phyloP scores from a whole-genome alignment of 2,329 filamentous ascomycete species.

The Microdochium bolleyi region DNA sequence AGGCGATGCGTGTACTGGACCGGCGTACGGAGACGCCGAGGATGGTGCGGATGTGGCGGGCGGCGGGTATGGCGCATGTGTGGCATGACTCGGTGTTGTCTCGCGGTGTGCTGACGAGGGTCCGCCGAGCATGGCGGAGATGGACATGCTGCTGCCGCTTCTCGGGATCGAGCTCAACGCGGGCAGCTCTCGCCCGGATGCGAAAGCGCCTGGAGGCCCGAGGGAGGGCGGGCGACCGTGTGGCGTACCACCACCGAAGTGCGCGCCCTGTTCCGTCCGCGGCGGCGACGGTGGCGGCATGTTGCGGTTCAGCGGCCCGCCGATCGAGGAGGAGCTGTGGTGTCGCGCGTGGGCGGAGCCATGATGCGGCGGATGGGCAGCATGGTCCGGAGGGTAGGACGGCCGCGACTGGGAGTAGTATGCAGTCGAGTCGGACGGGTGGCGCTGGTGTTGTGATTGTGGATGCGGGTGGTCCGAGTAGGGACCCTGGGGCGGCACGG shows the following conservation, averaged over 20 bases:
- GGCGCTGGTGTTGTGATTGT: slow-evolving; percentile 16
- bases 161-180: slow-evolving; percentile 30
- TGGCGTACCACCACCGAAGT: slow-evolving; percentile 17
- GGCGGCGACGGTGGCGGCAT: slow-evolving; percentile 20
- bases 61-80: slow-evolving; percentile 31
- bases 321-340: slow-evolving; percentile 21
- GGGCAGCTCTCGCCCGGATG: slow-evolving; percentile 20
- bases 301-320: slow-evolving; percentile 14
- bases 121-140: slow-evolving; percentile 49
- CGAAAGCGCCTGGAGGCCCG: slow-evolving; percentile 18
- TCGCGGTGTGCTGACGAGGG: slow-evolving; percentile 33
- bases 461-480: slow-evolving; percentile 4
- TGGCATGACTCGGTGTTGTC: slow-evolving; percentile 24
- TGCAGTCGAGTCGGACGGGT: slow-evolving; percentile 17
- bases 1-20: slow-evolving; percentile 46
- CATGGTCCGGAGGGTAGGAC: slow-evolving; percentile 10
- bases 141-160: slow-evolving; percentile 47
- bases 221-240: slow-evolving; percentile 17
- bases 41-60: slow-evolving; percentile 28
- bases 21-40: slow-evolving; percentile 36
- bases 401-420: slow-evolving; percentile 18
- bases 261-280: slow-evolving; percentile 15
- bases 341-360: slow-evolving; percentile 19
- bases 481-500: slow-evolving; percentile 4
- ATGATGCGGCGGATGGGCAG: slow-evolving; percentile 17